phyloP scores from a whole-genome alignment of 345 rosid species.

The Corchorus capsularis region DNA sequence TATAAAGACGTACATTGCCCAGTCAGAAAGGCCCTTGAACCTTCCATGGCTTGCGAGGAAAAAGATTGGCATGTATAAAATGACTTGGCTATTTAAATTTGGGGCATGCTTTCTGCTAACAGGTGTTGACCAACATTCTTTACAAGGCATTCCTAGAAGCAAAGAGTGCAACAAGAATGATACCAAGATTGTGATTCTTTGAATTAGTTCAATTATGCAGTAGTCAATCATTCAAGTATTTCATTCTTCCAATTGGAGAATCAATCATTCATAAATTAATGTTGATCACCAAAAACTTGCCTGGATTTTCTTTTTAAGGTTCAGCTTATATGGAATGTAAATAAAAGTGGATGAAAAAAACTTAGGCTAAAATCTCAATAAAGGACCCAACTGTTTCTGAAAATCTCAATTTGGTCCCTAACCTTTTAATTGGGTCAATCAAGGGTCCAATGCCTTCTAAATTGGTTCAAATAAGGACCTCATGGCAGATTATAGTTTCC shows the following conservation, averaged over 20 bases:
- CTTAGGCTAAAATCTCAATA: too few relatives aligned
- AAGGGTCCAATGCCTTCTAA: too few relatives aligned
- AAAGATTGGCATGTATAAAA: background rate
- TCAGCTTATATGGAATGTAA: conserved; percentile 16
- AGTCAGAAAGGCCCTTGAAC: background rate
- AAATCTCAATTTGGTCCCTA: too few relatives aligned
- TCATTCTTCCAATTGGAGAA: background rate
- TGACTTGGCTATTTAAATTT: background rate
- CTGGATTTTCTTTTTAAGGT: background rate
- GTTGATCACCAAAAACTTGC: background rate
- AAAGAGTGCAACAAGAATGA: background rate
- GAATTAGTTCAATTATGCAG: conserved; percentile 8
- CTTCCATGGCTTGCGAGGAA: background rate
- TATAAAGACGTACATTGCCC: background rate
- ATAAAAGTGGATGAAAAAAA: conserved; percentile 8
- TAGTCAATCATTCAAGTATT: background rate
- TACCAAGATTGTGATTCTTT: background rate
- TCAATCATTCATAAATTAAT: conserved; percentile 9
- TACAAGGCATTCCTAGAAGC: background rate
- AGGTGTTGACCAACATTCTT: background rate
- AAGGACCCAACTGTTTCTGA: too few relatives aligned
- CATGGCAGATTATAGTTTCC: too few relatives aligned
- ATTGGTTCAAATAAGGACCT: too few relatives aligned
- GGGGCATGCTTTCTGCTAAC: background rate
- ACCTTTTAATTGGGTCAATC: too few relatives aligned